Conservation (phyloP, 805 yeast genomes). For the Kluyveromyces lactis region DNA sequence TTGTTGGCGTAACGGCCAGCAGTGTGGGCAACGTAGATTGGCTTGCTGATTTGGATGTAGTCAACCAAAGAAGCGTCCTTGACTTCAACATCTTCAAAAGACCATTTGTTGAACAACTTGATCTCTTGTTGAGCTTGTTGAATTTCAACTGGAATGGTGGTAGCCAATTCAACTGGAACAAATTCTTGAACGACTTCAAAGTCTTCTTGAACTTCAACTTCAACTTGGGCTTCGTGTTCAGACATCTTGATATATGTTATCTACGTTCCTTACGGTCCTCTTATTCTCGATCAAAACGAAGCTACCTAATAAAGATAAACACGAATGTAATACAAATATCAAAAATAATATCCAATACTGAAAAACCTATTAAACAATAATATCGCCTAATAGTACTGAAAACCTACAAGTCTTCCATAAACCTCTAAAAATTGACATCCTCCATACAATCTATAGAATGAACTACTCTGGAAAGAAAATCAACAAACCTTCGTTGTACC, state of each 20-base stretch:
- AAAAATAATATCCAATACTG: too few relatives aligned
- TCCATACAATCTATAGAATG: too few relatives aligned
- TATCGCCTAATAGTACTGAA: too few relatives aligned
- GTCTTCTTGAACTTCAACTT: constrained; percentile 48
- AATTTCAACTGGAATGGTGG: constrained; percentile 94
- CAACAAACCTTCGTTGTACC: too few relatives aligned
- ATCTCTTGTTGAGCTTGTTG: constrained; percentile 93
- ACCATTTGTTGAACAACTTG: constrained; percentile 99
- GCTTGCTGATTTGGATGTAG: constrained; percentile 96
- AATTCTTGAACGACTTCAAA: constrained; percentile 67
- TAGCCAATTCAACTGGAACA: constrained; percentile 73
- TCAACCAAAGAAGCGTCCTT: constrained; percentile 97
- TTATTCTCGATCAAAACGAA: not conserved
- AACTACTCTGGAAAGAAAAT: too few relatives aligned
- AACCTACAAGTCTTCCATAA: too few relatives aligned
- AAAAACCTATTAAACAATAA: too few relatives aligned
- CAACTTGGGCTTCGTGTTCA: constrained; percentile 68
- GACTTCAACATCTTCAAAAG: constrained; percentile 94
- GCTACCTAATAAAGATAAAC: constrained; percentile 3
- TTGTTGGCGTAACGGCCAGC: constrained; percentile 99
- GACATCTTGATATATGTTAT: constrained; percentile 47
- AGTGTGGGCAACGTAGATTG: constrained; percentile 97
- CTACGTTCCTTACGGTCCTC: constrained; percentile 9
- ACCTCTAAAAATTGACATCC: too few relatives aligned
- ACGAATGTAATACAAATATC: constrained; percentile 1